phyloP scores from a whole-genome alignment of 306 rosid genomes.

The Gastrolobium villosum region DNA sequence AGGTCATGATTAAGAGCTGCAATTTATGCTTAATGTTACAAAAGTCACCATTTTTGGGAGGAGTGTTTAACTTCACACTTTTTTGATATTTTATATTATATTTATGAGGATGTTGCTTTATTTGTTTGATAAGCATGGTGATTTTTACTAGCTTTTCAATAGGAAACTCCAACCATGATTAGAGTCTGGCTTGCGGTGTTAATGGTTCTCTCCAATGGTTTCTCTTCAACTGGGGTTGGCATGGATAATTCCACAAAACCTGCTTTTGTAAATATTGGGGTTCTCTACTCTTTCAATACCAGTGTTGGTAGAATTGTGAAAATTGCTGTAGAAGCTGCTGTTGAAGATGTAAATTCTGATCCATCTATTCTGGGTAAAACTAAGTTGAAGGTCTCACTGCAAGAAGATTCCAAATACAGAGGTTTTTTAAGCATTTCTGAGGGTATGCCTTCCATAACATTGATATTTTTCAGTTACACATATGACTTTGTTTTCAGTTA shows the following conservation, averaged over 20 bases:
- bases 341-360: slow-evolving; percentile 82
- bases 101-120: slow-evolving; percentile 32
- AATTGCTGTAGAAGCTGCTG: slow-evolving; percentile 78
- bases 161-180: slow-evolving; percentile 58
- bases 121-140: slow-evolving; percentile 55
- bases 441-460: slow-evolving; percentile 58
- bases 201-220: slow-evolving; percentile 56
- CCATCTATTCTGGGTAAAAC: slow-evolving; percentile 75
- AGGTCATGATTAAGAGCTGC: not conserved
- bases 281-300: slow-evolving; percentile 66
- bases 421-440: slow-evolving; percentile 89
- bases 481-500: slow-evolving; percentile 13
- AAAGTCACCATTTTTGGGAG: slow-evolving; percentile 1
- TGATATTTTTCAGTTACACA: not conserved
- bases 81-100: slow-evolving; percentile 2
- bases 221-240: slow-evolving; percentile 62
- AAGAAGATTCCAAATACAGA: slow-evolving; percentile 81
- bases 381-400: slow-evolving; percentile 54
- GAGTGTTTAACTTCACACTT: slow-evolving; percentile 37
- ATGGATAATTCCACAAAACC: slow-evolving; percentile 65
- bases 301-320: slow-evolving; percentile 76
- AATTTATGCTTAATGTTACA: slow-evolving; percentile 7
- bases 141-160: slow-evolving; percentile 34
- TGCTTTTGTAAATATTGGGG: slow-evolving; percentile 70
- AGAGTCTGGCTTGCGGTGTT: slow-evolving; percentile 58